A percentile compares a stretch with the other conserved stretches of the same genome.
phyloP scores from a whole-genome alignment of 2,329 filamentous ascomycete species.

The Paecilomyces formosus region DNA sequence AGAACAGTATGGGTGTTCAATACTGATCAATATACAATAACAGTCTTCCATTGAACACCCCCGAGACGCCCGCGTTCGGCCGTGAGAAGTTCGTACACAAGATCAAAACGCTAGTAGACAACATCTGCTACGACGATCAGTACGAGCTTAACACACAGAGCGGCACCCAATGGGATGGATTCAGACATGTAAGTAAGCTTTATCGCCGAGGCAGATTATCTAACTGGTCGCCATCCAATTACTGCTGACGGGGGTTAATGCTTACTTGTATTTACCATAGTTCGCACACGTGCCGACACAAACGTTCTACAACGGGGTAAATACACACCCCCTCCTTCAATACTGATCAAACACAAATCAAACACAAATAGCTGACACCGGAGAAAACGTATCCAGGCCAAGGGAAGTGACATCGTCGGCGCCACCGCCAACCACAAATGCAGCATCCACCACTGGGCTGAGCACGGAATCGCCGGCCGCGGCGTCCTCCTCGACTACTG shows the following conservation, averaged over 20 bases:
- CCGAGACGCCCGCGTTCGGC: conserved; percentile 45
- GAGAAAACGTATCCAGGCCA: conserved; percentile 15
- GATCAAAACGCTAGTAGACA: conserved; percentile 38
- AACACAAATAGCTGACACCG: background rate
- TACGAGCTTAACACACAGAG: conserved; percentile 43
- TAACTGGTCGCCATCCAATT: background rate
- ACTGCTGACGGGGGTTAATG: background rate
- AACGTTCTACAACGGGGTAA: conserved; percentile 36
- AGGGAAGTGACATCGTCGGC: conserved; percentile 27
- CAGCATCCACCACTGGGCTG: conserved; percentile 37
- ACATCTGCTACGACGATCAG: conserved; percentile 36
- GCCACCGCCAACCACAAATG: conserved; percentile 27
- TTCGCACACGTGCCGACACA: conserved; percentile 30
- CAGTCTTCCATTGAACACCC: conserved; percentile 47
- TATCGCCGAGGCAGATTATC: background rate
- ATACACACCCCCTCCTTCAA: background rate
- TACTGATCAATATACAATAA: background rate
- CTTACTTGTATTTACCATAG: conserved; percentile 10
- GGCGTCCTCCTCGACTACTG: conserved; percentile 37
- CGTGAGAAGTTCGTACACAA: conserved; percentile 48
- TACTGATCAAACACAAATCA: background rate
- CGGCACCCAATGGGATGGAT: conserved; percentile 45
- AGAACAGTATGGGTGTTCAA: background rate
- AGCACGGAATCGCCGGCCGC: conserved; percentile 35
- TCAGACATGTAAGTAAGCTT: conserved; percentile 33